Evolutionary conservation across 129 eudicot genomes (phyloP), one percentile per base, ranked within the genome.

Genomic region (Lonicera japonica): DNA sequence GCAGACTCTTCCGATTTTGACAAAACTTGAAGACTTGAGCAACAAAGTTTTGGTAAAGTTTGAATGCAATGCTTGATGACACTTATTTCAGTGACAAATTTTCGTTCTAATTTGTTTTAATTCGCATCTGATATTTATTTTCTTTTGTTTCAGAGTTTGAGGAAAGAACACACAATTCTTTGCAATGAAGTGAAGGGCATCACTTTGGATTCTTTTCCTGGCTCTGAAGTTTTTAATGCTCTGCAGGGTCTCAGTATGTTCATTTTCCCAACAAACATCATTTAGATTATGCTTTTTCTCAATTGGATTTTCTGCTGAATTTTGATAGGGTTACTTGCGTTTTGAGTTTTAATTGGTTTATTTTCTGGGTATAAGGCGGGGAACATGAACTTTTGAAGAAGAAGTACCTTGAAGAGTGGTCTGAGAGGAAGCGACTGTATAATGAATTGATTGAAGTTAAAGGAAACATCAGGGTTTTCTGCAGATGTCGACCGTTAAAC

Each of bases 401-500:
- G 73, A 83, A 82, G 78, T 92, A 80, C 60, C 76, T 85, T 16
- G 79, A 75, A 38, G 96, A 87, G 69, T 82, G 73, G 53, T 56
- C 78, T 8, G 88, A 87, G 66, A 78, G 95, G 68, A 82, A 80
- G 72, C 76, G 83, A 39, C 82, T 92, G 11, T 92, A 92, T 66
- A 92, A 92, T 69, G 91, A 87, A 85, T 90, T 92, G 72, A 82
- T 92, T 55, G 96, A 92, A 74, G 95, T 92, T 0, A 92, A 87
- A 77, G 98, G 98, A 18, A 92, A 92, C 77, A 92, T 92, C 22
- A 82, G 95, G 81, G 98, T 92, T 22, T 92, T 85, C 66, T 92
- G 98, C 56, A 81, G 98, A 78, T 92, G 98, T 58, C 80, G 91
- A 68, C 98, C 98, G 14, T 67, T 92, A 58, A 85, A 79, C 62